Conservation (phyloP, 768 basidiomycete species). For the Termitomyces heimii region DNA sequence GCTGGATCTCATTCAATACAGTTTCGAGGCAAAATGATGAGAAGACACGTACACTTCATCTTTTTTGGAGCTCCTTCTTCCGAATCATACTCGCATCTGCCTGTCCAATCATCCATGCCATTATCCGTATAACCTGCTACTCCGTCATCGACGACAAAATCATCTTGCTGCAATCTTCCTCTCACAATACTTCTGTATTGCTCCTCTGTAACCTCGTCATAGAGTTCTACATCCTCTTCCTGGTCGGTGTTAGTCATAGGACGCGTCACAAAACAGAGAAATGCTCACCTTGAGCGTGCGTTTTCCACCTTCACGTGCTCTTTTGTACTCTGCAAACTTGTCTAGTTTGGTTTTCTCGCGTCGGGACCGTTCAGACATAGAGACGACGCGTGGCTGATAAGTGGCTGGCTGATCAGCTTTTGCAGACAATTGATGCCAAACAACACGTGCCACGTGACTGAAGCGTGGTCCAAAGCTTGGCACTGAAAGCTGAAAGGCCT, state of each 20-base stretch:
- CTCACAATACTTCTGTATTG: slow-evolving; percentile 84
- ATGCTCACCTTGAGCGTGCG: slow-evolving; percentile 8
- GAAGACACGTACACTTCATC: slow-evolving; percentile 31
- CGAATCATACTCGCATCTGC: slow-evolving; percentile 46
- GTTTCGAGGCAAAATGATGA: neutral
- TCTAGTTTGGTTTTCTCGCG: slow-evolving; percentile 23
- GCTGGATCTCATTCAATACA: slow-evolving; percentile 10
- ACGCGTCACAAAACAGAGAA: slow-evolving; percentile 4
- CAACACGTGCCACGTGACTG: slow-evolving; percentile 6
- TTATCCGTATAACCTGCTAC: slow-evolving; percentile 90
- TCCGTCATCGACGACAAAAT: slow-evolving; percentile 96
- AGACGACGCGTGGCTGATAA: neutral
- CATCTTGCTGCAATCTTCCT: slow-evolving; percentile 76
- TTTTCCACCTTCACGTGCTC: slow-evolving; percentile 14
- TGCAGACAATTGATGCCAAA: neutral
- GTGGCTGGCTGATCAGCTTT: neutral
- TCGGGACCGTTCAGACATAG: slow-evolving; percentile 36
- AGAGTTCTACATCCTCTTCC: slow-evolving; percentile 64
- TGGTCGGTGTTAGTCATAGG: slow-evolving; percentile 13
- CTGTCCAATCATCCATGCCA: slow-evolving; percentile 92
- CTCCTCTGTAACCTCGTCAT: slow-evolving; percentile 87
- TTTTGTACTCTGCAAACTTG: slow-evolving; percentile 14
- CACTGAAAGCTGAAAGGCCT: no score
- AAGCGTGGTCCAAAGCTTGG: no score
- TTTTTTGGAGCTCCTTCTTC: slow-evolving; percentile 46